Evolutionary conservation across 163 green algal genomes (phyloP).

Genomic region (Scenedesmus sp.): DNA sequence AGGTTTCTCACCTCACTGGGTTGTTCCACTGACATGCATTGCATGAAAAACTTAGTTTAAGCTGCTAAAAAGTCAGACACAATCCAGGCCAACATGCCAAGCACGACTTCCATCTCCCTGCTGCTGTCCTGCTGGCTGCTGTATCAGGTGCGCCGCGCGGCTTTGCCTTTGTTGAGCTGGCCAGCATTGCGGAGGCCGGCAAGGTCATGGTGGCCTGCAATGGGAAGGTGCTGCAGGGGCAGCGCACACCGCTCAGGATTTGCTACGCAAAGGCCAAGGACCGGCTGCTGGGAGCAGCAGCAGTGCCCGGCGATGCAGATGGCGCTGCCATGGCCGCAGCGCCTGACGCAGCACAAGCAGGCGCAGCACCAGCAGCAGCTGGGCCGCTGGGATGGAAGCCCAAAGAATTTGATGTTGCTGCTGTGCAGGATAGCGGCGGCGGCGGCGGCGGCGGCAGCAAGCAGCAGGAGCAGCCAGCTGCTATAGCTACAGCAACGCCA

Average conservation of each 20-base stretch:
- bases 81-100: too few species aligned
- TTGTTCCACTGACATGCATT: too few species aligned
- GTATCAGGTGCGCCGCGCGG: slow-evolving; percentile 55
- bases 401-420: slow-evolving; percentile 68
- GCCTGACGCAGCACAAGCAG: slow-evolving; percentile 22
- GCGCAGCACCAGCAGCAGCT: background rate
- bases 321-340: background rate
- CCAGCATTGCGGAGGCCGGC: slow-evolving; percentile 57
- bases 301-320: background rate
- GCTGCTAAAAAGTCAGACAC: too few species aligned
- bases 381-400: slow-evolving; percentile 67
- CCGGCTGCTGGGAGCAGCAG: slow-evolving; percentile 1
- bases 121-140: background rate
- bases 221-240: slow-evolving; percentile 54
- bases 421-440: slow-evolving; percentile 50
- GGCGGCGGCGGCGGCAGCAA: slow-evolving; percentile 16
- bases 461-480: background rate
- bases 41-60: too few species aligned
- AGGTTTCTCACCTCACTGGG: too few species aligned
- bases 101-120: background rate
- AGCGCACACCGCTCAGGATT: slow-evolving; percentile 54
- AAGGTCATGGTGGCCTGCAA: slow-evolving; percentile 56
- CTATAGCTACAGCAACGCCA: background rate
- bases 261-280: slow-evolving; percentile 59
- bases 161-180: slow-evolving; percentile 75